These are phyloP conservation scores for Fusarium pseudograminearum DNA, from an alignment of 2,329 filamentous ascomycete genomes.

Conservation along the genomic window DNA sequence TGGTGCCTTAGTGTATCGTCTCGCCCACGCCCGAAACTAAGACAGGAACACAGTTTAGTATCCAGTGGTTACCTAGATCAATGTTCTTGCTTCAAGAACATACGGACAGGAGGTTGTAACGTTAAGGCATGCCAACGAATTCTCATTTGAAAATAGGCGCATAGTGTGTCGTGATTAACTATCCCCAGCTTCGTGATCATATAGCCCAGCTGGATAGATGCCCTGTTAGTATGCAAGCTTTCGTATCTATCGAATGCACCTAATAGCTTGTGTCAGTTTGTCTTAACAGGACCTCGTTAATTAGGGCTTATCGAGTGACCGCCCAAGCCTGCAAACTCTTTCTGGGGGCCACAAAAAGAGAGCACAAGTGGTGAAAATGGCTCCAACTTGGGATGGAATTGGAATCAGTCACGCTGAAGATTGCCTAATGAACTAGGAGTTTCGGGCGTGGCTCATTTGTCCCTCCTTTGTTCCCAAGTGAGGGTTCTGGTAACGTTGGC, in stretches of 20 bases:
- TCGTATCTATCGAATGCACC: not conserved
- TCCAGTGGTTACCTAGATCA: not conserved
- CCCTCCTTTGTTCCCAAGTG: not conserved
- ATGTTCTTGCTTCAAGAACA: not conserved
- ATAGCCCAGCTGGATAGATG: not conserved
- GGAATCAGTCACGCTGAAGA: not conserved
- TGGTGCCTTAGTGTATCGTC: not conserved
- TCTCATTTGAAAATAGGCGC: not conserved
- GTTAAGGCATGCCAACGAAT: not conserved
- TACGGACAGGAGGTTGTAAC: rapidly evolving
- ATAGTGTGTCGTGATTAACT: not conserved
- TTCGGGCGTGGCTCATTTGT: not conserved
- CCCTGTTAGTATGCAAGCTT: not conserved
- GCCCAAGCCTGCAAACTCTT: not conserved
- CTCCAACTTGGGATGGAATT: not conserved
- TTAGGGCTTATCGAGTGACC: not conserved
- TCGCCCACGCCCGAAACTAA: not conserved
- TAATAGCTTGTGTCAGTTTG: not conserved
- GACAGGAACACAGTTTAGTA: not conserved
- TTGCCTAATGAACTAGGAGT: not conserved
- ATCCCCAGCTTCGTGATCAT: not conserved
- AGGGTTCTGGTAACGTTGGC: not conserved
- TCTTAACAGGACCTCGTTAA: not conserved
- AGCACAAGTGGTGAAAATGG: not conserved
- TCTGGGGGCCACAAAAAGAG: not conserved